Conservation (phyloP, 140 eudicot species). For the Eryngium alpinum region DNA sequence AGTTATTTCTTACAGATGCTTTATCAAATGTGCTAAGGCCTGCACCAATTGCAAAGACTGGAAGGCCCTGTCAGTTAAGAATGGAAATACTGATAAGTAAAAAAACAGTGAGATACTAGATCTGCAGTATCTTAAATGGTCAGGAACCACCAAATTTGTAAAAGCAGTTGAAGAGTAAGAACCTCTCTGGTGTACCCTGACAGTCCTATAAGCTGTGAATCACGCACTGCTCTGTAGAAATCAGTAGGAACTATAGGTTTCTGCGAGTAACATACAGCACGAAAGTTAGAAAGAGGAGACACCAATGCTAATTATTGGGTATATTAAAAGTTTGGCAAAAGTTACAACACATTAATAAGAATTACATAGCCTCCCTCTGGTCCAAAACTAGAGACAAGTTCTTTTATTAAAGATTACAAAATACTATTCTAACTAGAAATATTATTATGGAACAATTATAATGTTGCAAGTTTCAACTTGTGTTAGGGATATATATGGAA, state of each 20-base stretch:
- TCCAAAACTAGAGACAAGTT: neutral
- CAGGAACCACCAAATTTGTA: neutral
- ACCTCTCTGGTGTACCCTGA: constrained; percentile 94
- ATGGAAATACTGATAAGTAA: neutral
- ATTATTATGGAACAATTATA: neutral
- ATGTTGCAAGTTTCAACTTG: too few relatives aligned
- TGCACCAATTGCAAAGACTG: constrained; percentile 85
- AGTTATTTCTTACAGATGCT: constrained; percentile 76
- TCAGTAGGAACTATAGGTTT: constrained; percentile 83
- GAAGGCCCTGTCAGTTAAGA: constrained; percentile 60
- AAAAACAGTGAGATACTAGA: neutral
- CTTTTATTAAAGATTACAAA: neutral
- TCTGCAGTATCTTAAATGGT: neutral
- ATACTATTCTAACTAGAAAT: neutral
- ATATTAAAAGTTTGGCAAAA: neutral
- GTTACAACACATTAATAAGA: neutral
- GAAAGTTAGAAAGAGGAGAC: neutral
- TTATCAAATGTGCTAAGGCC: constrained; percentile 97
- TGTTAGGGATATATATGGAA: too few relatives aligned
- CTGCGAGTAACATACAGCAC: constrained; percentile 30
- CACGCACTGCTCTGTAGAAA: constrained; percentile 72
- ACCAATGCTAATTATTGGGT: neutral
- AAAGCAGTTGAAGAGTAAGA: neutral
- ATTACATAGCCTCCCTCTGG: neutral
- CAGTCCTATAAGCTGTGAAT: constrained; percentile 86